These are phyloP conservation scores for Diplosphaera chodatii DNA, from an alignment of 139 green algal species.

Conservation along the genomic window DNA sequence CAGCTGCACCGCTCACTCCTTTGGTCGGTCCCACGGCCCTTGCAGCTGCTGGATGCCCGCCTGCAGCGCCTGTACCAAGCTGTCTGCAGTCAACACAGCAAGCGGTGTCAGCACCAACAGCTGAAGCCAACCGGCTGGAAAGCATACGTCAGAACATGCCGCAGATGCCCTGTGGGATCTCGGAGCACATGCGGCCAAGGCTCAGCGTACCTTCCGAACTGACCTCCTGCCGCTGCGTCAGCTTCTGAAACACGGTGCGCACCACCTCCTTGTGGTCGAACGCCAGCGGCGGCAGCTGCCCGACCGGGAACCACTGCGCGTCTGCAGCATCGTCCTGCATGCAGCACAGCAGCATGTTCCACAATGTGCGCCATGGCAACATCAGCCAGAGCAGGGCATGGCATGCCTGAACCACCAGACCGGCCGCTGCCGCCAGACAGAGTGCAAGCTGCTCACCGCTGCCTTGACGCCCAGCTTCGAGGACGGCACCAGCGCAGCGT, in stretches of 20 bases:
- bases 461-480: conserved; percentile 54
- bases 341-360: too few species aligned
- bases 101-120: too few species aligned
- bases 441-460: conserved; percentile 35
- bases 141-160: too few species aligned
- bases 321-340: conserved; percentile 30
- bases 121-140: too few species aligned
- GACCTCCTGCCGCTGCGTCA: conserved; percentile 8
- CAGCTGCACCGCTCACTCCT: conserved; percentile 18
- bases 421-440: too few species aligned
- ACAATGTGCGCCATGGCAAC: too few species aligned
- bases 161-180: too few species aligned
- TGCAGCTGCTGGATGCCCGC: conserved; percentile 11
- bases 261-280: conserved; percentile 52
- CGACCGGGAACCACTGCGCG: conserved; percentile 23
- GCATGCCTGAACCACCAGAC: too few species aligned
- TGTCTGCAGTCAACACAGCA: conserved; percentile 8
- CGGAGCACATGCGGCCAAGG: not conserved
- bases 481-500: conserved; percentile 64
- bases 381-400: not conserved
- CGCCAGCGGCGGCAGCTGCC: conserved; percentile 26
- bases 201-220: not conserved
- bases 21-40: conserved; percentile 27
- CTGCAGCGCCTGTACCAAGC: conserved; percentile 13
- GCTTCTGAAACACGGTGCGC: conserved; percentile 23